Conservation (phyloP, 257 asterid species). For the Ophiorrhiza pumila region DNA sequence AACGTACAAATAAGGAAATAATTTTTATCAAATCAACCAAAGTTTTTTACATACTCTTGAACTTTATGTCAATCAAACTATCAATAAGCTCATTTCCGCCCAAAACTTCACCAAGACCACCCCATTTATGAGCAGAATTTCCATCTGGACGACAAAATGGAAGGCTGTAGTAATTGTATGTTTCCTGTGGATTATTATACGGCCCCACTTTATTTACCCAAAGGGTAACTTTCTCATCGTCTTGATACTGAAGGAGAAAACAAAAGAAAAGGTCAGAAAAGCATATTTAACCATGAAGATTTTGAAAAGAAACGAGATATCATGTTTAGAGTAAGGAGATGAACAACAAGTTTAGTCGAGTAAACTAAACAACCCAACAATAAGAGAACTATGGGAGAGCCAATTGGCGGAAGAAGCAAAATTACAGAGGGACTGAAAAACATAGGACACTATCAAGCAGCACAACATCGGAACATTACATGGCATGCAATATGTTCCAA, state of each 20-base stretch:
- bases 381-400: neutral
- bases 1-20: slow-evolving; percentile 10
- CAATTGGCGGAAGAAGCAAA: neutral
- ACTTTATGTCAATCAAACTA: slow-evolving; percentile 78
- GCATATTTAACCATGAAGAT: neutral
- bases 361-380: neutral
- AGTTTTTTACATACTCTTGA: slow-evolving; percentile 49
- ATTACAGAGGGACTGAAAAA: too few species aligned
- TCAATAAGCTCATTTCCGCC: slow-evolving; percentile 99
- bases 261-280: slow-evolving; percentile 27
- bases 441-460: neutral
- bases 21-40: neutral
- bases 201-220: slow-evolving; percentile 99
- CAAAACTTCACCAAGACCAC: slow-evolving; percentile 97
- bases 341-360: neutral
- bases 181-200: slow-evolving; percentile 93
- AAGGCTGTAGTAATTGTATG: slow-evolving; percentile 89
- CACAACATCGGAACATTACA: neutral
- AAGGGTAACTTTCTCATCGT: slow-evolving; percentile 61
- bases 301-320: neutral
- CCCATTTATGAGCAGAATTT: slow-evolving; percentile 87
- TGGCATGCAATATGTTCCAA: neutral
- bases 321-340: neutral
- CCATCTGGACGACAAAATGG: slow-evolving; percentile 84
- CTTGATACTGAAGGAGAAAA: slow-evolving; percentile 62